Conservation (phyloP, 1,139 yeast species). For the Suhomyces maxii region DNA sequence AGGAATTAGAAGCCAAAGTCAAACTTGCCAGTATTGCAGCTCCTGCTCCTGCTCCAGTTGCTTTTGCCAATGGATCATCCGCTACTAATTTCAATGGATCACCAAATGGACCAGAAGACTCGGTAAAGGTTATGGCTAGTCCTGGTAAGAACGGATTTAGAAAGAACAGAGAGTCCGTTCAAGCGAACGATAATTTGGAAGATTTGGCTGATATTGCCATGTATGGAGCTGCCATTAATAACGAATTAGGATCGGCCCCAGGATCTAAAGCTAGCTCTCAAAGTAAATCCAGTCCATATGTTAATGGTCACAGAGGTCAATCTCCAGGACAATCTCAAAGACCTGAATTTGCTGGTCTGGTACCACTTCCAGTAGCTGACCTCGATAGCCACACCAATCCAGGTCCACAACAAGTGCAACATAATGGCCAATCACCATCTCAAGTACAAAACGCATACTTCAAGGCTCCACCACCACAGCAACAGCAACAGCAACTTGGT, state of each 20-base stretch:
- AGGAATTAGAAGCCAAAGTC: not conserved
- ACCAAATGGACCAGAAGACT: not conserved
- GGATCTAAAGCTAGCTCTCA: constrained; percentile 1
- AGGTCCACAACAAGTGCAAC: too few relatives aligned
- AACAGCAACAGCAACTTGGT: not conserved
- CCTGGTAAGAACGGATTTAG: not conserved
- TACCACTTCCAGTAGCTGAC: not conserved
- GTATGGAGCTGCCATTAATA: constrained; percentile 38
- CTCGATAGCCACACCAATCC: not conserved
- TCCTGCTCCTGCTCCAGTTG: not conserved
- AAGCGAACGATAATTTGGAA: constrained; percentile 30
- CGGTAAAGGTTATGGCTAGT: not conserved
- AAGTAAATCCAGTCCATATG: not conserved
- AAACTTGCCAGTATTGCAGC: not conserved
- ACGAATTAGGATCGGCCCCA: constrained; percentile 16
- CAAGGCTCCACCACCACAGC: not conserved
- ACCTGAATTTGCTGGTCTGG: not conserved
- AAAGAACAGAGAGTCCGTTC: constrained; percentile 6
- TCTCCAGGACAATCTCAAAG: not conserved
- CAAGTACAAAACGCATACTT: too few relatives aligned
- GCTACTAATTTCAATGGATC: not conserved
- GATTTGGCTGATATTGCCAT: constrained; percentile 49
- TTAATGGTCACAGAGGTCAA: not conserved
- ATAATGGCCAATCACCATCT: too few relatives aligned
- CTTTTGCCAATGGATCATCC: not conserved